phyloP scores from a whole-genome alignment of 176 grass and related monocot species.

The Poa pratensis region DNA sequence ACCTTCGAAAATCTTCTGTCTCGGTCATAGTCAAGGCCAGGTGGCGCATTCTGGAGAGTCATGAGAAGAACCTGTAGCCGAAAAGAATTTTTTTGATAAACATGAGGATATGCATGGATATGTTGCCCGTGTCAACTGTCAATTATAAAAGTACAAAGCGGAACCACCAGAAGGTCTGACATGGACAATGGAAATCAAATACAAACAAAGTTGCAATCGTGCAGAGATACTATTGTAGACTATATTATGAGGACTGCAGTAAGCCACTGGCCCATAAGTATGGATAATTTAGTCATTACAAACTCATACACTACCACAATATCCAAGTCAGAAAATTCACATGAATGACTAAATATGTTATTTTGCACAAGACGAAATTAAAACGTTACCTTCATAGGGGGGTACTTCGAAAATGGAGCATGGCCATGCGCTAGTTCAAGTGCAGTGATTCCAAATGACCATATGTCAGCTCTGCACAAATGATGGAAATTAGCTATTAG shows the following conservation, averaged over 20 bases:
- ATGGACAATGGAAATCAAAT: background rate
- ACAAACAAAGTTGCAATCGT: constrained; percentile 11
- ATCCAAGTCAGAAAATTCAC: background rate
- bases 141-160: background rate
- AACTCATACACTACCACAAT: constrained; percentile 12
- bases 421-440: constrained; percentile 97
- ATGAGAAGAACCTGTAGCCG: constrained; percentile 90
- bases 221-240: background rate
- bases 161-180: constrained; percentile 15
- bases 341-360: constrained; percentile 6
- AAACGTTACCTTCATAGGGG: constrained; percentile 90
- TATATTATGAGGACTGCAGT: background rate
- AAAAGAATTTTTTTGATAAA: constrained; percentile 20
- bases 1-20: constrained; percentile 98
- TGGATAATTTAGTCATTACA: constrained; percentile 15
- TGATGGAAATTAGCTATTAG: constrained; percentile 24
- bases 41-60: constrained; percentile 99
- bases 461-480: constrained; percentile 92
- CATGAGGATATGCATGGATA: background rate
- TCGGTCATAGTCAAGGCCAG: constrained; percentile 98
- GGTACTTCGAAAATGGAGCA: constrained; percentile 99
- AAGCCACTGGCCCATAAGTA: background rate
- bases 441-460: constrained; percentile 99
- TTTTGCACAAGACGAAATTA: constrained; percentile 9
- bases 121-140: background rate